phyloP scores from a whole-genome alignment of 768 basidiomycete genomes.

The Gloeopeniophorella convolvens region DNA sequence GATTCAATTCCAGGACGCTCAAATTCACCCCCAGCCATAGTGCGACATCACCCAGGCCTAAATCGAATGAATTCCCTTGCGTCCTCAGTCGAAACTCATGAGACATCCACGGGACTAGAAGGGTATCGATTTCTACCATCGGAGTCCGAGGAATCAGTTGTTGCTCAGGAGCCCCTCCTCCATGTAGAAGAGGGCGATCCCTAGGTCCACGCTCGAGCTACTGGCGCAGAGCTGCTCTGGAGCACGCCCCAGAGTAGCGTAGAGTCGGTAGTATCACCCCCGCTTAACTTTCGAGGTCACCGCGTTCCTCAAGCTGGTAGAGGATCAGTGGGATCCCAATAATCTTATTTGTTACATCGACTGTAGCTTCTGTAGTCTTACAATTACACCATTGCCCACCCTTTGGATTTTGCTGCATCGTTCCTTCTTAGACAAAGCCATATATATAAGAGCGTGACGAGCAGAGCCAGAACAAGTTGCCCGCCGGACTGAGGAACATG shows the following conservation, averaged over 20 bases:
- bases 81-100: slow-evolving; percentile 12
- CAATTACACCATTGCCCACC: neutral
- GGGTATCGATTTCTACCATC: slow-evolving; percentile 17
- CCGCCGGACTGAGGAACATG: no score
- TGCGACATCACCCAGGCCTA: neutral
- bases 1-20: neutral
- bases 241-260: no score
- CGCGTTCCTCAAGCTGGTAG: no score
- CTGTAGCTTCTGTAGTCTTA: slow-evolving; percentile 17
- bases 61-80: slow-evolving; percentile 16
- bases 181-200: slow-evolving; percentile 10
- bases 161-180: slow-evolving; percentile 19
- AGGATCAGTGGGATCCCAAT: no score
- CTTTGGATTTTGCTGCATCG: no score
- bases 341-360: no score
- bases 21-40: neutral
- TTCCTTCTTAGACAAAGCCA: no score
- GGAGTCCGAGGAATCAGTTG: slow-evolving; percentile 19
- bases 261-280: no score
- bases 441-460: no score
- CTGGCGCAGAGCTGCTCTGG: no score
- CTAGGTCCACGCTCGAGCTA: neutral
- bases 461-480: no score
- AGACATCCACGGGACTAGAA: neutral
- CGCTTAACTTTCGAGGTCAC: no score